phyloP scores from a whole-genome alignment of 2,329 filamentous ascomycete species.

The Penicillium verrucosum region DNA sequence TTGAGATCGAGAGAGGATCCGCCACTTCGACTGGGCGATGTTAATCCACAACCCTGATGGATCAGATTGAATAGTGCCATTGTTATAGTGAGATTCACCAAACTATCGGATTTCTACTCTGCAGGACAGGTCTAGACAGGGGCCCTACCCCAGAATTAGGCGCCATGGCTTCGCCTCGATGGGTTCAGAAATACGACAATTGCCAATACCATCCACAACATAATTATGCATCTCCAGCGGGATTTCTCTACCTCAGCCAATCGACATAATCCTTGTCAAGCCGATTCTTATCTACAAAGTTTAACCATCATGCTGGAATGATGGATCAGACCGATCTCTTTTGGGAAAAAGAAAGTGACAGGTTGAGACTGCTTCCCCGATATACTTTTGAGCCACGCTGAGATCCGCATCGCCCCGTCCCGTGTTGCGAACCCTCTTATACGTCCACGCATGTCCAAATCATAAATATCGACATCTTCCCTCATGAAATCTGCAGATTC shows the following conservation, averaged over 20 bases:
- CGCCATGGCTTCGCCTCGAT: not conserved
- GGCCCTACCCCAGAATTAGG: constrained; percentile 3
- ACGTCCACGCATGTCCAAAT: constrained; percentile 6
- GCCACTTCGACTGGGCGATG: not conserved
- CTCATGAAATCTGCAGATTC: not conserved
- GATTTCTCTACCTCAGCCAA: constrained; percentile 1
- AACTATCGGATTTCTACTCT: constrained; percentile 8
- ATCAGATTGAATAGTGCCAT: constrained; percentile 22
- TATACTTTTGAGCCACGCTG: constrained; percentile 19
- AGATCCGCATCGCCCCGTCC: constrained; percentile 16
- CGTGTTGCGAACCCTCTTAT: constrained; percentile 5
- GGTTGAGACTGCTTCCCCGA: constrained; percentile 13
- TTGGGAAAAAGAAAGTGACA: constrained; percentile 10
- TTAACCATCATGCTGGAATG: constrained; percentile 18
- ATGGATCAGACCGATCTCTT: constrained; percentile 19
- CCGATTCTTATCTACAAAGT: constrained; percentile 8
- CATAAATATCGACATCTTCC: constrained; percentile 18
- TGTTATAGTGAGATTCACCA: constrained; percentile 16
- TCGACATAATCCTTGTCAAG: not conserved
- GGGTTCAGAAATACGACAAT: not conserved
- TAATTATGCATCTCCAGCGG: not conserved
- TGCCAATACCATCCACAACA: not conserved
- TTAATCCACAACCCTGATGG: constrained; percentile 9
- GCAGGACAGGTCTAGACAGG: constrained; percentile 1
- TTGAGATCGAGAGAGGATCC: constrained; percentile 10